Percentiles rank a stretch among this genome's conserved stretches.
Evolutionary conservation across 371 early-diverging fungal genomes (phyloP).

Genomic region (Massospora cicadina): DNA sequence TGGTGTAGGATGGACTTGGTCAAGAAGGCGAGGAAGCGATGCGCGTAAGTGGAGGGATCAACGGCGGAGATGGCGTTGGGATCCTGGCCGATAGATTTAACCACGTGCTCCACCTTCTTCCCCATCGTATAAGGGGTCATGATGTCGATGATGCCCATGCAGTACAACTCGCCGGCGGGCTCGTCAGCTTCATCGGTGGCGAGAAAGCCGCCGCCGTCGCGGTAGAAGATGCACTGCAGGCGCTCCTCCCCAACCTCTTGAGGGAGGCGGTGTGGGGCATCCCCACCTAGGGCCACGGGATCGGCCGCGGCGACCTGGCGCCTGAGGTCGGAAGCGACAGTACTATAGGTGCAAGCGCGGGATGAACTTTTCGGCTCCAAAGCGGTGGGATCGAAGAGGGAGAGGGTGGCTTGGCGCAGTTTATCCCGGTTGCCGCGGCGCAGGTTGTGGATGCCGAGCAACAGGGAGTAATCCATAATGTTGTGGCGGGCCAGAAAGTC

Average conservation of each 20-base stretch:
- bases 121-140: conserved; percentile 72
- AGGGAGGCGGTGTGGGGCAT: conserved; percentile 3
- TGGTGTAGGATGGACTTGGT: conserved; percentile 6
- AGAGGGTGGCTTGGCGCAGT: conserved; percentile 69
- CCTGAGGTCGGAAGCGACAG: conserved; percentile 25
- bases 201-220: conserved; percentile 75
- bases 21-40: conserved; percentile 74
- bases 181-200: conserved; percentile 53
- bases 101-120: conserved; percentile 71
- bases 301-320: conserved; percentile 43
- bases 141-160: conserved; percentile 89
- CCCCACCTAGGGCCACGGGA: conserved; percentile 32
- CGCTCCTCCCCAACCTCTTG: conserved; percentile 20
- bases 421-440: conserved; percentile 64
- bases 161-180: conserved; percentile 56
- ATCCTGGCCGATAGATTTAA: conserved; percentile 65
- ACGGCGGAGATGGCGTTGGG: conserved; percentile 68
- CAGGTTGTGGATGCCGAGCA: conserved; percentile 79
- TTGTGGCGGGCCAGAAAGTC: conserved; percentile 34
- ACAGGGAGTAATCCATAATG: conserved; percentile 95
- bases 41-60: conserved; percentile 61
- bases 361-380: conserved; percentile 21
- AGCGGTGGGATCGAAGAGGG: conserved; percentile 43
- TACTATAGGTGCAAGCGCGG: conserved; percentile 21
- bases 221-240: conserved; percentile 61